Conservation (phyloP, 2,329 filamentous ascomycete species). For the Ceratocystis diversiconidia region DNA sequence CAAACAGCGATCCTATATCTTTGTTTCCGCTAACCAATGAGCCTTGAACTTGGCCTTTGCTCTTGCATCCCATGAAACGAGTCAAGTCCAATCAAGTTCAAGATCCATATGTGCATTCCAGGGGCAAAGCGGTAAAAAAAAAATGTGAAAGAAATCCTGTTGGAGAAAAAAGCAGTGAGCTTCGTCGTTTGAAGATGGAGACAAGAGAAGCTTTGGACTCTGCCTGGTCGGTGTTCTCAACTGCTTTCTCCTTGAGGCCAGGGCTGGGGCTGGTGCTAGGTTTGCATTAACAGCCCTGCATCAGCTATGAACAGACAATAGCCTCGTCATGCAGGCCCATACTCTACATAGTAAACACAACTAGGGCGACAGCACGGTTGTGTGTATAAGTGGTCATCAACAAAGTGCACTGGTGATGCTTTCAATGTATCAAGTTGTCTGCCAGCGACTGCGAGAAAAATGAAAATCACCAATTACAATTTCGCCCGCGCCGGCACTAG, state of each 20-base stretch:
- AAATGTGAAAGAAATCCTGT: background rate
- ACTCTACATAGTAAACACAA: no score
- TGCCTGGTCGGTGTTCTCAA: no score
- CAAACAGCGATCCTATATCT: background rate
- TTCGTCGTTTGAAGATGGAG: no score
- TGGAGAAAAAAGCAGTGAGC: background rate
- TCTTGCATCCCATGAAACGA: background rate
- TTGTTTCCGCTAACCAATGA: background rate
- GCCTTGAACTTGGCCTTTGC: background rate
- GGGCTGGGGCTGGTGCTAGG: no score
- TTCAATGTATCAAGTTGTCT: background rate
- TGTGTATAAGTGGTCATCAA: no score
- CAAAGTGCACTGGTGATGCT: no score
- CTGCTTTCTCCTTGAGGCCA: no score
- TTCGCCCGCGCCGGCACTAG: background rate
- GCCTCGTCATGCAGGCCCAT: no score
- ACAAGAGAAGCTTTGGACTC: no score
- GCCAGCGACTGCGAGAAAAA: background rate
- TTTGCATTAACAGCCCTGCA: no score
- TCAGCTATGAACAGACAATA: no score
- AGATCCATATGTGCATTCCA: background rate
- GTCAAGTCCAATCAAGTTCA: background rate
- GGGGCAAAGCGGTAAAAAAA: background rate
- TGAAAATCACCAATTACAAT: background rate
- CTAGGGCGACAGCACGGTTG: no score